phyloP scores from a whole-genome alignment of 2,329 filamentous ascomycete genomes.

The Colletotrichum sp. region DNA sequence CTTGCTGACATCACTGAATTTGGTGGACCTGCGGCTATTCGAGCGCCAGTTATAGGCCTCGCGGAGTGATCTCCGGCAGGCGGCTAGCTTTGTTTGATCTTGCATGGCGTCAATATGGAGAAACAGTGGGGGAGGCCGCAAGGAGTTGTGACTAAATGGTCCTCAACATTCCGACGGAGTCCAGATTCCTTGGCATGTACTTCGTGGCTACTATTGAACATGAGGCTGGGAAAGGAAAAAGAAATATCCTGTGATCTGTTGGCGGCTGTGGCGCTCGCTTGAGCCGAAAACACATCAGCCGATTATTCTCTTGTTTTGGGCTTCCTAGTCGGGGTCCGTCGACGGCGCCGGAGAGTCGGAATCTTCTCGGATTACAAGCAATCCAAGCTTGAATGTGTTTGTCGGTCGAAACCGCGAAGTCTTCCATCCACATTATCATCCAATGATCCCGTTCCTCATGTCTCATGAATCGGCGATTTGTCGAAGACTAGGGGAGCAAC shows the following conservation, averaged over 20 bases:
- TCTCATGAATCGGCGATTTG: not conserved
- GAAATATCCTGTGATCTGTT: not conserved
- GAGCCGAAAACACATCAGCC: not conserved
- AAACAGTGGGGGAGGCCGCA: not conserved
- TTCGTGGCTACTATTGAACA: not conserved
- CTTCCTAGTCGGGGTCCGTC: not conserved
- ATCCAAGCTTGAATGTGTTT: not conserved
- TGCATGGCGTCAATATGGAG: not conserved
- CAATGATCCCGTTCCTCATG: not conserved
- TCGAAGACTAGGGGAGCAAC: not conserved
- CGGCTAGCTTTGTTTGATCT: not conserved
- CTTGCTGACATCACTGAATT: not conserved
- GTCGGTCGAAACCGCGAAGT: not conserved
- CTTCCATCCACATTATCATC: not conserved
- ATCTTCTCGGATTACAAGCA: not conserved
- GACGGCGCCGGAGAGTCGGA: too few species aligned
- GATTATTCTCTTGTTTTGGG: not conserved
- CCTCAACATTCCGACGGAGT: not conserved
- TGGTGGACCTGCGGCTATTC: not conserved
- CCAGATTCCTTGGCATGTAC: not conserved
- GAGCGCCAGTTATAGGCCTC: not conserved
- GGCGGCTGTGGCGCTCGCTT: not conserved
- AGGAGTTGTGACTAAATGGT: not conserved
- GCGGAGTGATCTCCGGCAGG: not conserved
- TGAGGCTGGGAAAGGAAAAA: not conserved